phyloP scores from a whole-genome alignment of 2,329 filamentous ascomycete species.

The Cladosporium austrohemisphaericum region DNA sequence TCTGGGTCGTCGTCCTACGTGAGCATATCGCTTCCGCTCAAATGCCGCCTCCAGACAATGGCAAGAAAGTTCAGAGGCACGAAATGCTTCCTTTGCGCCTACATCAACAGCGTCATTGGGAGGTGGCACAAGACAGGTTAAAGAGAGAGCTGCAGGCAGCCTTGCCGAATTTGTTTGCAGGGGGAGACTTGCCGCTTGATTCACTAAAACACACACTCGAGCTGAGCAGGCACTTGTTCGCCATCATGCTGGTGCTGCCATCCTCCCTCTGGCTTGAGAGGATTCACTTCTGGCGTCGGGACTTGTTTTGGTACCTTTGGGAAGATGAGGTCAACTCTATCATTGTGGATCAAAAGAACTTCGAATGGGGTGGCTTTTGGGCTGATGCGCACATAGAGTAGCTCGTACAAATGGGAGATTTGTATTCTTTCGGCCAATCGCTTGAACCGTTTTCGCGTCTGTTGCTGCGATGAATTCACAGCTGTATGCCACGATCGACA shows the following conservation, averaged over 20 bases:
- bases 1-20: not conserved
- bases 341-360: not conserved
- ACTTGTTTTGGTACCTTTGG: not conserved
- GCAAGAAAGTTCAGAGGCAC: not conserved
- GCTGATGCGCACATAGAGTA: not conserved
- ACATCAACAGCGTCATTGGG: not conserved
- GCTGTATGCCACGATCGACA: not conserved
- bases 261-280: not conserved
- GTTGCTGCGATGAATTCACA: not conserved
- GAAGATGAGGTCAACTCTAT: not conserved
- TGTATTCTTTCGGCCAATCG: not conserved
- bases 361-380: not conserved
- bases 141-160: not conserved
- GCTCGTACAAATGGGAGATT: not conserved
- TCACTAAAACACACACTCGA: not conserved
- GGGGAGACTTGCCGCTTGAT: not conserved
- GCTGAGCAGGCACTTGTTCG: not conserved
- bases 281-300: not conserved
- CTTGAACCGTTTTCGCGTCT: not conserved
- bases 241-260: not conserved
- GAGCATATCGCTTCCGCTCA: not conserved
- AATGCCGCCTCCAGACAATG: not conserved
- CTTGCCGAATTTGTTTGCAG: not conserved
- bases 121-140: not conserved
- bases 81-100: not conserved